These are phyloP conservation scores for Exobasidium rhododendri DNA, from an alignment of 1,284 basidiomycete genomes.

Conservation along the genomic window DNA sequence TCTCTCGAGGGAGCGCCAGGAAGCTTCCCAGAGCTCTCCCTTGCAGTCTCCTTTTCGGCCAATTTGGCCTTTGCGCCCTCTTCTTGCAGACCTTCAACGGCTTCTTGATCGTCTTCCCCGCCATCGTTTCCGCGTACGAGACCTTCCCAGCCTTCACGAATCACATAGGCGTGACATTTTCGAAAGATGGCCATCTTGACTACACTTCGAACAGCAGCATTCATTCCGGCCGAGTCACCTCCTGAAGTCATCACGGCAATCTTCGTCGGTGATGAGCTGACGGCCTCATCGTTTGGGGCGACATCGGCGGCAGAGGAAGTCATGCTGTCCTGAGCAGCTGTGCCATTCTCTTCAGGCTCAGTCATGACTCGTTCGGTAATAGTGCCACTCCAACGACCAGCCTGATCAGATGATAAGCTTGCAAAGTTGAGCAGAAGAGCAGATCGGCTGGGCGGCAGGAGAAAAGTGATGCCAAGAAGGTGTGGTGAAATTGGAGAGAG, in stretches of 20 bases:
- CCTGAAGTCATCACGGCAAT: constrained; percentile 90
- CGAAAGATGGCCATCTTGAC: constrained; percentile 60
- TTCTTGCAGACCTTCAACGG: not conserved
- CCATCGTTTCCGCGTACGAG: constrained; percentile 64
- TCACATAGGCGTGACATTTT: constrained; percentile 59
- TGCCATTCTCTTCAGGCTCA: not conserved
- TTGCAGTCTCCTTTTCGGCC: not conserved
- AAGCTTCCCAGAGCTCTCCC: not conserved
- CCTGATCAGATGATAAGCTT: no score
- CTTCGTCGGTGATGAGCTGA: constrained; percentile 7
- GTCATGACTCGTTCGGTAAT: no score
- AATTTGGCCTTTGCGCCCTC: not conserved
- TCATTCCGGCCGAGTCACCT: constrained; percentile 81
- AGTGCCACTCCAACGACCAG: no score
- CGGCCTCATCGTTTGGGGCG: not conserved
- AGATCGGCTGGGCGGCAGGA: no score
- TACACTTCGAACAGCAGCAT: constrained; percentile 48
- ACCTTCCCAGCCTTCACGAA: constrained; percentile 93
- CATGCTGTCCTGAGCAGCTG: not conserved
- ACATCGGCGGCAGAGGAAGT: not conserved
- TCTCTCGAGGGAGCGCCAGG: not conserved
- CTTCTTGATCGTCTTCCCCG: constrained; percentile 6
- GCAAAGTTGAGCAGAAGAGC: no score
- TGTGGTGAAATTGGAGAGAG: no score
- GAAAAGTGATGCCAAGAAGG: no score